phyloP scores from a whole-genome alignment of 257 asterid genomes.

The Fraxinus americana region DNA sequence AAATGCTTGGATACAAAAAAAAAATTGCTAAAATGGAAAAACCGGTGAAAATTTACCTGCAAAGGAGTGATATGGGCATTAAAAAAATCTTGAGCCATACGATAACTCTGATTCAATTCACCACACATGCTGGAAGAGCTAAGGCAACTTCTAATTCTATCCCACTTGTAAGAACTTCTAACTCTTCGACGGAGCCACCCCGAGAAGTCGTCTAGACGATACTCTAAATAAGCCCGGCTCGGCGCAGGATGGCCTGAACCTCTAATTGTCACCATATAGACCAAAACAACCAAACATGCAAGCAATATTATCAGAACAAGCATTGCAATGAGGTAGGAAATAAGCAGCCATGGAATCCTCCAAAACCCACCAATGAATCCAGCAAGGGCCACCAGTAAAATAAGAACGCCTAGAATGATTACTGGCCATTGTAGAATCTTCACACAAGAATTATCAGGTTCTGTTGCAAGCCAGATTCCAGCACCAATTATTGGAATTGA shows the following conservation, averaged over 20 bases:
- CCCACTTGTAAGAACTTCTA: slow-evolving; percentile 74
- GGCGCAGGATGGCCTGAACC: slow-evolving; percentile 81
- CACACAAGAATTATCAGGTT: slow-evolving; percentile 74
- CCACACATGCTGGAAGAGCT: slow-evolving; percentile 70
- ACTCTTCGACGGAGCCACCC: slow-evolving; percentile 76
- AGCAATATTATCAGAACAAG: slow-evolving; percentile 65
- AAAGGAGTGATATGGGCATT: slow-evolving; percentile 73
- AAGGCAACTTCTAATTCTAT: slow-evolving; percentile 68
- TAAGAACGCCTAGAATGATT: slow-evolving; percentile 63
- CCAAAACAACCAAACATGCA: slow-evolving; percentile 62
- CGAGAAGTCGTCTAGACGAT: slow-evolving; percentile 60
- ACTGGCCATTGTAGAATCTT: slow-evolving; percentile 83
- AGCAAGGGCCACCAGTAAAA: slow-evolving; percentile 58
- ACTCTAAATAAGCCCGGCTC: slow-evolving; percentile 75
- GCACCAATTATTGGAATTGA: slow-evolving; percentile 83
- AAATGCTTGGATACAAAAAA: too few relatives aligned
- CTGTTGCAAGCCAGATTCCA: slow-evolving; percentile 81
- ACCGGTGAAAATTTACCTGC: slow-evolving; percentile 51
- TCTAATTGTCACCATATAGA: slow-evolving; percentile 66
- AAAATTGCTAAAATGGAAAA: not conserved
- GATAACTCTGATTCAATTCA: slow-evolving; percentile 74
- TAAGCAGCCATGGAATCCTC: slow-evolving; percentile 63
- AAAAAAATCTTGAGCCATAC: slow-evolving; percentile 92
- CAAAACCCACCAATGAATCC: slow-evolving; percentile 85
- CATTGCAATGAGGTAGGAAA: slow-evolving; percentile 73